phyloP scores from a whole-genome alignment of 441 rosid species.

The Gossypium davidsonii region DNA sequence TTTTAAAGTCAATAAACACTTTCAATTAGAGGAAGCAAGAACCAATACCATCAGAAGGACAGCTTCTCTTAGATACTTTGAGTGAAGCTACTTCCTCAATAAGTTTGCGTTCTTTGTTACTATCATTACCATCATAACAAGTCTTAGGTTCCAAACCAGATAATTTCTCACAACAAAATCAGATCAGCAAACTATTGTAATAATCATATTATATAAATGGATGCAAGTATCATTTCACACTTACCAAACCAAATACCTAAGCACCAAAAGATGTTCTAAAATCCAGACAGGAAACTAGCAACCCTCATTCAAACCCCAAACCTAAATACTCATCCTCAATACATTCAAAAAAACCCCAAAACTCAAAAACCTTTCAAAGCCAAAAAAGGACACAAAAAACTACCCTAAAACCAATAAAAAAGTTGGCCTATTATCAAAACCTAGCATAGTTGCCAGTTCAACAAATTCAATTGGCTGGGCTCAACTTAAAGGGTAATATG shows the following conservation, averaged over 20 bases:
- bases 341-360: neutral
- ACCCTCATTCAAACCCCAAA: neutral
- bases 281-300: neutral
- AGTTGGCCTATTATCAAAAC: neutral
- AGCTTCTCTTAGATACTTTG: slow-evolving; percentile 34
- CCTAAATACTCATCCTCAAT: neutral
- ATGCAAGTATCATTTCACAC: neutral
- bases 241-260: neutral
- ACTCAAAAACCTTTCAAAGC: neutral
- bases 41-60: slow-evolving; percentile 35
- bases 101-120: slow-evolving; percentile 59
- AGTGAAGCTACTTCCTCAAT: slow-evolving; percentile 61
- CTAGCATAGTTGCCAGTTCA: neutral
- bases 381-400: neutral
- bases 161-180: neutral
- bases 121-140: slow-evolving; percentile 27
- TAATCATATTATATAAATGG: neutral
- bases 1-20: neutral
- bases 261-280: neutral
- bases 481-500: neutral
- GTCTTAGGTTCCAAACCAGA: slow-evolving; percentile 5
- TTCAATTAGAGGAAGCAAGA: neutral
- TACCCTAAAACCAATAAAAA: neutral
- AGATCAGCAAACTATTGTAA: neutral
- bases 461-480: neutral